phyloP scores from a whole-genome alignment of 1,139 yeast species.

The Blastobotrys niveus region DNA sequence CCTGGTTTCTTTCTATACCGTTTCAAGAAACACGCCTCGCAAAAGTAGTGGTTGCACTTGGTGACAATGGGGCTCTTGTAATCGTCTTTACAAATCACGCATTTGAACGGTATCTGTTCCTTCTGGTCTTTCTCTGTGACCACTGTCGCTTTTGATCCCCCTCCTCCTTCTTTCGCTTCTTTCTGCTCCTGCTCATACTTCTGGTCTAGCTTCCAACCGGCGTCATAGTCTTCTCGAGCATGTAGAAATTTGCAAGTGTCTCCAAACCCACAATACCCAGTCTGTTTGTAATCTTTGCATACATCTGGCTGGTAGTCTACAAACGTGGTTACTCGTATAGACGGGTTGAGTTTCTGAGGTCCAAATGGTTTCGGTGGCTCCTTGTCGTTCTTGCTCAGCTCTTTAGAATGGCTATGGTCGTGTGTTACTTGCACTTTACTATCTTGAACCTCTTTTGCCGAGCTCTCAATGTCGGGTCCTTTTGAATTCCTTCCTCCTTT shows the following conservation, averaged over 20 bases:
- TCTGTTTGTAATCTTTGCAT: constrained; percentile 85
- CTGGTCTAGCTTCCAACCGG: constrained; percentile 65
- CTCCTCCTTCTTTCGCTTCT: not conserved
- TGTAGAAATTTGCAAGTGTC: constrained; percentile 97
- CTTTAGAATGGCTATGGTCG: constrained; percentile 26
- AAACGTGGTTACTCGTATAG: constrained; percentile 63
- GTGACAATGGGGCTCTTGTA: constrained; percentile 58
- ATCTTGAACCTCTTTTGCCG: not conserved
- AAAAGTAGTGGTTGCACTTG: constrained; percentile 60
- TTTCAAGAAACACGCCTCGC: constrained; percentile 56
- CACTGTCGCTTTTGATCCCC: constrained; percentile 6
- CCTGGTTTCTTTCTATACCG: constrained; percentile 44
- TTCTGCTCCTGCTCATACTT: constrained; percentile 49
- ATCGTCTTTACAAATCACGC: constrained; percentile 56
- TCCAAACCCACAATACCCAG: constrained; percentile 96
- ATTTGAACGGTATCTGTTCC: constrained; percentile 50
- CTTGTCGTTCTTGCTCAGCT: constrained; percentile 32
- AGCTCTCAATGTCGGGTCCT: no score
- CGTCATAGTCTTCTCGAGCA: constrained; percentile 76
- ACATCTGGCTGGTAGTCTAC: constrained; percentile 92
- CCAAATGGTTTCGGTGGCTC: constrained; percentile 20
- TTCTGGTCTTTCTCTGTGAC: constrained; percentile 18
- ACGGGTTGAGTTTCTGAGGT: constrained; percentile 34
- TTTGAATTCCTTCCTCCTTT: not conserved
- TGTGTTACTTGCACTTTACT: constrained; percentile 3